phyloP scores from a whole-genome alignment of 1,139 yeast genomes.

The Sugiyamaella novakii region DNA sequence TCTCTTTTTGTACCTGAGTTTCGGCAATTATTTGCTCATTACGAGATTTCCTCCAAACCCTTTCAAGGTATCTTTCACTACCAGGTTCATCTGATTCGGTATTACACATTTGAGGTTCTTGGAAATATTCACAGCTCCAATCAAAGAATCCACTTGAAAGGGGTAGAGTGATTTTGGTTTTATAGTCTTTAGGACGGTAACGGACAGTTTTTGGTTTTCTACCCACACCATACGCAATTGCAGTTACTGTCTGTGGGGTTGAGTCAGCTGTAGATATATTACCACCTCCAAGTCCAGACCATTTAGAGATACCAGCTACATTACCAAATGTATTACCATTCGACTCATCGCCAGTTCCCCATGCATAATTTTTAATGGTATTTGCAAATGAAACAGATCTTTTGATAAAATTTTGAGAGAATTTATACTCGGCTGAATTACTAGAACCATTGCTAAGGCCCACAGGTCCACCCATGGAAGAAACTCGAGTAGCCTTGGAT shows the following conservation, averaged over 20 bases:
- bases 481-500: constrained; percentile 10
- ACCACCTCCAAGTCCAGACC: not conserved
- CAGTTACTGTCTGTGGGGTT: constrained; percentile 31
- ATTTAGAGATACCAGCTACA: not conserved
- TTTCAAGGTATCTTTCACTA: constrained; percentile 76
- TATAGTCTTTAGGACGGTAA: constrained; percentile 29
- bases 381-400: constrained; percentile 45
- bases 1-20: constrained; percentile 85
- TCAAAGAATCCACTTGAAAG: constrained; percentile 77
- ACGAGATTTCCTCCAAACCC: constrained; percentile 88
- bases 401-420: constrained; percentile 35
- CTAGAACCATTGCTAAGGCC: constrained; percentile 11
- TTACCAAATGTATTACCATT: not conserved
- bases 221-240: constrained; percentile 39
- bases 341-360: constrained; percentile 29
- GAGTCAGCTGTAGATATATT: not conserved
- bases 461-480: constrained; percentile 11
- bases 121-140: constrained; percentile 88
- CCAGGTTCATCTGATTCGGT: constrained; percentile 93
- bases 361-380: constrained; percentile 40
- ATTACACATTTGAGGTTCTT: constrained; percentile 92
- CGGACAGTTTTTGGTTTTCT: constrained; percentile 38
- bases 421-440: constrained; percentile 23
- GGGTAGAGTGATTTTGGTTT: constrained; percentile 44
- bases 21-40: constrained; percentile 84